phyloP scores from a whole-genome alignment of 345 rosid genomes.

The Syzygium aqueum region DNA sequence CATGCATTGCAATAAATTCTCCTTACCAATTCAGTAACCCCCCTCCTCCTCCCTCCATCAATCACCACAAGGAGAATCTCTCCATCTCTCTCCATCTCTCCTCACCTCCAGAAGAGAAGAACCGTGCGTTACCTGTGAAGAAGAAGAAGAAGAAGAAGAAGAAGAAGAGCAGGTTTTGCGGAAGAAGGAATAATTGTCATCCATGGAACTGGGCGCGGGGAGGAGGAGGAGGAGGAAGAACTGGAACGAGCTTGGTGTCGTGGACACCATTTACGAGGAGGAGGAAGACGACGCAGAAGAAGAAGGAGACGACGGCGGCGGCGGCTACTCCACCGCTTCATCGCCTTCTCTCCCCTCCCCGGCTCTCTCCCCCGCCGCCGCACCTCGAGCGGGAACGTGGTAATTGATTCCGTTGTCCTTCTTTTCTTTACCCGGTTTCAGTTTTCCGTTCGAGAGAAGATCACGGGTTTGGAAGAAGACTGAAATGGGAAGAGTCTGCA shows the following conservation, averaged over 20 bases:
- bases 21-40: conserved; percentile 9
- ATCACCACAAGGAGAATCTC: not conserved
- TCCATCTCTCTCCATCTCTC: not conserved
- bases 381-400: conserved; percentile 46
- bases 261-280: conserved; percentile 82
- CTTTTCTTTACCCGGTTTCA: not conserved
- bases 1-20: conserved; percentile 24
- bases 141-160: not conserved
- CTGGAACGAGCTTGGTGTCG: conserved; percentile 55
- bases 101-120: not conserved
- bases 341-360: conserved; percentile 19
- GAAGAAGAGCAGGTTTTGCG: not conserved
- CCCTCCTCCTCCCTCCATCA: not conserved
- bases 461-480: not conserved
- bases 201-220: not conserved
- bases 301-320: not conserved
- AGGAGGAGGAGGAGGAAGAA: conserved; percentile 17
- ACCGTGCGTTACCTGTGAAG: conserved; percentile 1
- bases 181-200: not conserved
- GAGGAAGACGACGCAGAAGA: conserved; percentile 40
- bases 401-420: conserved; percentile 2
- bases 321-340: conserved; percentile 6
- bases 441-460: not conserved
- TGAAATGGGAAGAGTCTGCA: not conserved
- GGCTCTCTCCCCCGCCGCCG: conserved; percentile 9